Evolutionary conservation across 768 basidiomycete species (phyloP).

Genomic region (Xerocomellus intermedius): DNA sequence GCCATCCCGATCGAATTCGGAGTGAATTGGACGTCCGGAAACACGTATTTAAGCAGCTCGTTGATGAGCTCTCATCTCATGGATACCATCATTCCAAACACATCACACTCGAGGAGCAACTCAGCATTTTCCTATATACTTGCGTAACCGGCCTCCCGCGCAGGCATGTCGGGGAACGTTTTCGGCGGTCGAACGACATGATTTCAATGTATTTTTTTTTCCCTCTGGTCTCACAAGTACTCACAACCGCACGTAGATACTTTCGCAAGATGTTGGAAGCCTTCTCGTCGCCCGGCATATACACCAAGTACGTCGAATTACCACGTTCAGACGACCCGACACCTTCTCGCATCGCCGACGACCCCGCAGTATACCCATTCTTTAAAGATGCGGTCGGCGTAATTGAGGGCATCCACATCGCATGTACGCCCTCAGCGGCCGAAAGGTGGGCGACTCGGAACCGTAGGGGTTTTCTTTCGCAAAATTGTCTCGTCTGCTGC

Average conservation of each 20-base stretch:
- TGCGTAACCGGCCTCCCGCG: neutral
- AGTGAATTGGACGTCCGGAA: neutral
- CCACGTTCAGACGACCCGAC: neutral
- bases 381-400: neutral
- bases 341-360: neutral
- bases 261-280: neutral
- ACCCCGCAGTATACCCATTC: neutral
- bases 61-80: neutral
- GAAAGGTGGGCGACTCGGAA: neutral
- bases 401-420: neutral
- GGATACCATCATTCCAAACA: neutral
- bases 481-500: neutral
- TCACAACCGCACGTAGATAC: too few relatives aligned
- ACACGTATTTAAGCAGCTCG: neutral
- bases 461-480: neutral
- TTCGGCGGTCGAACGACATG: too few relatives aligned
- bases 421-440: neutral
- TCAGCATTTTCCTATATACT: neutral
- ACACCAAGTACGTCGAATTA: neutral
- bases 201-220: too few relatives aligned
- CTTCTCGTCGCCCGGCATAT: neutral
- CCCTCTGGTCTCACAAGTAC: too few relatives aligned
- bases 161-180: too few relatives aligned
- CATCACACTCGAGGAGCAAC: neutral
- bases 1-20: too few relatives aligned